Evolutionary conservation across 192 early-diverging fungal genomes (phyloP).

Genomic region (Backusella psychrophila): DNA sequence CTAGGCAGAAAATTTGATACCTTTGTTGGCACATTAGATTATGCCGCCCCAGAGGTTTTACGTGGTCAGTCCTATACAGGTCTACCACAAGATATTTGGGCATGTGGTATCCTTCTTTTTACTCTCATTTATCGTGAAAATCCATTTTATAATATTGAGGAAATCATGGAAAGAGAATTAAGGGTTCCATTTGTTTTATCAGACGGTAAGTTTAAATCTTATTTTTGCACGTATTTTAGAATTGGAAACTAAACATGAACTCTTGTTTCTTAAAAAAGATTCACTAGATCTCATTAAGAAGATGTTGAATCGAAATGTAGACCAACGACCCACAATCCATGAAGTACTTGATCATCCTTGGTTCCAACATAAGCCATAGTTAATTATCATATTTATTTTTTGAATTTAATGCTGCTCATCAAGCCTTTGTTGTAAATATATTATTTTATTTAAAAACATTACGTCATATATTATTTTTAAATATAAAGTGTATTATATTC

Average conservation of each 20-base stretch:
- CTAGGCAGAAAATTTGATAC: constrained; percentile 55
- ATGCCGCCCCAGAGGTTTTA: constrained; percentile 77
- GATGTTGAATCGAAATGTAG: constrained; percentile 72
- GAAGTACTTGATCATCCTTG: constrained; percentile 74
- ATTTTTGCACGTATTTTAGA: background rate
- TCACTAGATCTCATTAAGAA: constrained; percentile 59
- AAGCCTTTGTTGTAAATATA: background rate
- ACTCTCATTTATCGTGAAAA: constrained; percentile 68
- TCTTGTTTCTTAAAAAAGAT: constrained; percentile 17
- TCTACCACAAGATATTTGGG: constrained; percentile 87
- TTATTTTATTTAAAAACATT: background rate
- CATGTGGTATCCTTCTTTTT: constrained; percentile 81
- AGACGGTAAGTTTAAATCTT: constrained; percentile 10
- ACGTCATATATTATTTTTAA: background rate
- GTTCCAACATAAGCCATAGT: constrained; percentile 37
- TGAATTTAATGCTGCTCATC: background rate
- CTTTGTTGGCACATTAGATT: constrained; percentile 80
- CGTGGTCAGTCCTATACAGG: constrained; percentile 78
- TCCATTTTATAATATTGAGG: constrained; percentile 60
- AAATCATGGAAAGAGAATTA: constrained; percentile 53
- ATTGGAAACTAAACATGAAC: background rate
- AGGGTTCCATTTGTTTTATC: constrained; percentile 24
- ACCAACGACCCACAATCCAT: constrained; percentile 69
- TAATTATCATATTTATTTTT: background rate
- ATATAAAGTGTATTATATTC: background rate